Conservation (phyloP, 73 alveolate species). For the Symbiodinium pilosum region DNA sequence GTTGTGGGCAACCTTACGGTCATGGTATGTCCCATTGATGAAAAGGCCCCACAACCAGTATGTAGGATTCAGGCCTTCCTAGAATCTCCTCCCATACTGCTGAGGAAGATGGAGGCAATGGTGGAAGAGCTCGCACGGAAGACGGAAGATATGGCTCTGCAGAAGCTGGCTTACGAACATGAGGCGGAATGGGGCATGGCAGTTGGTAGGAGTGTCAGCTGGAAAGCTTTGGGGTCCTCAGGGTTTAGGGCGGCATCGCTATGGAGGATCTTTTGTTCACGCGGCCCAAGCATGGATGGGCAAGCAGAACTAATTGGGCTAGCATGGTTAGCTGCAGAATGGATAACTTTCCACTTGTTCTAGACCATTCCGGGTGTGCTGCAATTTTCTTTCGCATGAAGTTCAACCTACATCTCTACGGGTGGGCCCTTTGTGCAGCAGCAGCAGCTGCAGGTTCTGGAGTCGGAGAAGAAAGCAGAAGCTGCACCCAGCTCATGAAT, state of each 20-base stretch:
- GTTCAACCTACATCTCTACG: too few relatives aligned
- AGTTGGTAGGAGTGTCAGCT: background rate
- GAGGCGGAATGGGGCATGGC: conserved; percentile 10
- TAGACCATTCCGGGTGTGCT: background rate
- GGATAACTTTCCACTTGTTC: background rate
- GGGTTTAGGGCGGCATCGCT: background rate
- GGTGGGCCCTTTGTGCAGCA: too few relatives aligned
- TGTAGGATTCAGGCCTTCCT: background rate
- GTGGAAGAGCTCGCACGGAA: conserved; percentile 70
- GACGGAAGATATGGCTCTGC: conserved; percentile 55
- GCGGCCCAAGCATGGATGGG: background rate
- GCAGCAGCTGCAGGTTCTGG: background rate
- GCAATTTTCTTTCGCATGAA: background rate
- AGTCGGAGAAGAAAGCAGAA: conserved; percentile 56
- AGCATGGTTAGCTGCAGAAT: background rate
- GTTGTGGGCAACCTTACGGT: too few relatives aligned
- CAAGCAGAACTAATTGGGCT: background rate
- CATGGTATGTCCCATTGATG: too few relatives aligned
- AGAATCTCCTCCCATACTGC: too few relatives aligned
- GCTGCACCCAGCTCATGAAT: too few relatives aligned
- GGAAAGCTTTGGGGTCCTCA: background rate
- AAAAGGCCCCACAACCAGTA: too few relatives aligned
- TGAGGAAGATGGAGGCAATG: conserved; percentile 39
- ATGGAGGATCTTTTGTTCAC: too few relatives aligned
- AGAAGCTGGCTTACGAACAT: conserved; percentile 44